Evolutionary conservation across 2,329 filamentous ascomycete species (phyloP).

Genomic region (Botrytis medusae): DNA sequence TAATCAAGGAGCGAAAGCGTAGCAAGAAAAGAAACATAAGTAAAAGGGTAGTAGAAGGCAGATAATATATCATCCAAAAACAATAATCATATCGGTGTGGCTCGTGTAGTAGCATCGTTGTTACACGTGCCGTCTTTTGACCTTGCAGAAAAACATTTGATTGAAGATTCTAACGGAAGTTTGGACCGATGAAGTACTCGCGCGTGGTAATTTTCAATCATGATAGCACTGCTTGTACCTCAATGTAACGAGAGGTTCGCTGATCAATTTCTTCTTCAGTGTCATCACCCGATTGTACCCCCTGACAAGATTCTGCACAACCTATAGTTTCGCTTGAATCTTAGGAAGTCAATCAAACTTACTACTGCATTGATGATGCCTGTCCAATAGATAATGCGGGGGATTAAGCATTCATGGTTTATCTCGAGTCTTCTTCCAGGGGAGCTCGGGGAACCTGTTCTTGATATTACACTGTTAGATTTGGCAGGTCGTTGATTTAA

Average conservation of each 20-base stretch:
- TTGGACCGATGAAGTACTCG: constrained; percentile 8
- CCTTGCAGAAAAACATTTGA: background rate
- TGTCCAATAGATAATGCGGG: constrained; percentile 4
- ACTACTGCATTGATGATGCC: background rate
- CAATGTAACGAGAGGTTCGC: constrained; percentile 7
- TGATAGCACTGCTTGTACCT: background rate
- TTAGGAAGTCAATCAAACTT: background rate
- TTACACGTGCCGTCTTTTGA: constrained; percentile 16
- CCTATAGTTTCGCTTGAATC: background rate
- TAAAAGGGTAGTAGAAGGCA: background rate
- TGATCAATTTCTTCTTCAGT: constrained; percentile 14
- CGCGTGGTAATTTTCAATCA: background rate
- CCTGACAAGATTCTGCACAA: constrained; percentile 13
- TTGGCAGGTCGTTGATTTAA: constrained; percentile 11
- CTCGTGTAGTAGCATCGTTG: constrained; percentile 11
- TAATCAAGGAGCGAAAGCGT: background rate
- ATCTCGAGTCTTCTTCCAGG: background rate
- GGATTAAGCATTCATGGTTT: background rate
- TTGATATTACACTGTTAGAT: background rate
- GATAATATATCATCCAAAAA: background rate
- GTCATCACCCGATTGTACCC: constrained; percentile 16
- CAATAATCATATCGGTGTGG: background rate
- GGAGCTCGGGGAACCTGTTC: background rate
- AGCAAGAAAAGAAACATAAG: background rate
- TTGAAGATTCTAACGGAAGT: constrained; percentile 1